Evolutionary conservation across 139 green algal species (phyloP).

Genomic region (Eudorina sp.): DNA sequence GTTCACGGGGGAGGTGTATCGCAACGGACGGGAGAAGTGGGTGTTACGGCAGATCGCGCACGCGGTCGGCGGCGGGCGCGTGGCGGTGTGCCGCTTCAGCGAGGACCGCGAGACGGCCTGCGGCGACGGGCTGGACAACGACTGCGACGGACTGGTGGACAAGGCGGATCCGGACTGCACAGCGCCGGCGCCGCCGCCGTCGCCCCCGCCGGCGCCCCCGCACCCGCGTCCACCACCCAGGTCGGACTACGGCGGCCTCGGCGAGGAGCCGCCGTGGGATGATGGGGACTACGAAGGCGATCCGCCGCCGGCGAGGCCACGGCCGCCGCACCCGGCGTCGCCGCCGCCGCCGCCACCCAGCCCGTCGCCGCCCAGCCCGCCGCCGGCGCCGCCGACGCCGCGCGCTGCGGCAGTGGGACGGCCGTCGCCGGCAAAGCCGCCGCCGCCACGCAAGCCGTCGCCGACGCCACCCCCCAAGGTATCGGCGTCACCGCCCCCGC

Average conservation of each 20-base stretch:
- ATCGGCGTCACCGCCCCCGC: not conserved
- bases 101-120: slow-evolving; percentile 22
- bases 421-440: not conserved
- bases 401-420: not conserved
- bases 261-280: not conserved
- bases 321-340: slow-evolving; percentile 19
- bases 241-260: not conserved
- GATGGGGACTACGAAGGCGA: not conserved
- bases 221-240: not conserved
- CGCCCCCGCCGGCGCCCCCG: slow-evolving; percentile 3
- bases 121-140: slow-evolving; percentile 29
- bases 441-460: not conserved
- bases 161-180: slow-evolving; percentile 6
- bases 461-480: not conserved
- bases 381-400: not conserved
- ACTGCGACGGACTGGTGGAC: slow-evolving; percentile 32
- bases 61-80: slow-evolving; percentile 17
- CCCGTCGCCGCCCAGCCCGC: not conserved
- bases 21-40: not conserved
- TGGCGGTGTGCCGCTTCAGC: slow-evolving; percentile 33
- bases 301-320: not conserved
- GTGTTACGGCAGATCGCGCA: slow-evolving; percentile 30
- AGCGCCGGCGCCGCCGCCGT: not conserved
- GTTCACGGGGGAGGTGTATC: slow-evolving; percentile 33
- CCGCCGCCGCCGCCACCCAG: slow-evolving; percentile 17